These are phyloP conservation scores for Musa schizocarpa DNA, from an alignment of 176 grass and related monocot species.

Conservation along the genomic window DNA sequence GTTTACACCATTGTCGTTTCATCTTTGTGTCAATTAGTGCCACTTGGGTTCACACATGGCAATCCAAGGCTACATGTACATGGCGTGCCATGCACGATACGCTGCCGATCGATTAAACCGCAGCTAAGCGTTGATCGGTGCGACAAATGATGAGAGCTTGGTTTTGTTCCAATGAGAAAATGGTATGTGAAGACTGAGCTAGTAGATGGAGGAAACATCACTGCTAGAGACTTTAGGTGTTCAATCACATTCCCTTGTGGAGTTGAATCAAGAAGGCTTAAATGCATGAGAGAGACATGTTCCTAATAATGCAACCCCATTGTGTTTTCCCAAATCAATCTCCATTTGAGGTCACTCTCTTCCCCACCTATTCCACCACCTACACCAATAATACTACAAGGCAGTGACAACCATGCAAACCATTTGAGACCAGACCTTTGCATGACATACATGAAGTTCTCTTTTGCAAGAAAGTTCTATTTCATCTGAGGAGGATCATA, in stretches of 20 bases:
- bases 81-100: not conserved
- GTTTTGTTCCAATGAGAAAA: too few species aligned
- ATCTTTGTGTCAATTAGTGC: too few species aligned
- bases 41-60: too few species aligned
- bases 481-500: too few species aligned
- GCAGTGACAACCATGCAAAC: not conserved
- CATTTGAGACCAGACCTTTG: not conserved
- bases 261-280: not conserved
- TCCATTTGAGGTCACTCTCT: not conserved
- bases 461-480: too few species aligned
- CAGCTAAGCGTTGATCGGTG: not conserved
- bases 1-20: too few species aligned
- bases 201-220: too few species aligned
- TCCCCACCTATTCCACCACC: not conserved
- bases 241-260: not conserved
- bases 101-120: not conserved
- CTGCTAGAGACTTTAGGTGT: not conserved
- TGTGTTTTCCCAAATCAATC: not conserved
- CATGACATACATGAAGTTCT: not conserved
- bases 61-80: not conserved
- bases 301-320: not conserved
- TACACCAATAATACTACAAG: not conserved
- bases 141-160: too few species aligned
- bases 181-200: too few species aligned
- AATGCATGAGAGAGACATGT: constrained; percentile 9